Evolutionary conservation across 192 early-diverging fungal genomes (phyloP).

Genomic region (Ambispora gerdemannii): DNA sequence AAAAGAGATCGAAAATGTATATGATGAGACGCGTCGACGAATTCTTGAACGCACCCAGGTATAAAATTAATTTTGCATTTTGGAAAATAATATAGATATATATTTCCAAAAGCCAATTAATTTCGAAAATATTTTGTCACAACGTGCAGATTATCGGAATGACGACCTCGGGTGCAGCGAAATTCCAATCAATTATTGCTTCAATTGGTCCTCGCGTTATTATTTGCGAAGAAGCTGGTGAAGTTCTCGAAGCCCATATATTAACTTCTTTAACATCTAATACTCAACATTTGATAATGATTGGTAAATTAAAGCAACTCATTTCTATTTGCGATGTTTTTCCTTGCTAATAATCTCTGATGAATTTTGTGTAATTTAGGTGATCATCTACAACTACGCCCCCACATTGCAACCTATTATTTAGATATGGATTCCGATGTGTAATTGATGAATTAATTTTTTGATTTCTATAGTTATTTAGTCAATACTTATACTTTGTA

Average conservation of each 20-base stretch:
- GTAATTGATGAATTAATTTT: not conserved
- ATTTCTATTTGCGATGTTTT: too few species aligned
- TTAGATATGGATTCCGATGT: not conserved
- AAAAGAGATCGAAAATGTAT: conserved; percentile 33
- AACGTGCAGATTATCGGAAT: conserved; percentile 41
- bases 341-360: too few species aligned
- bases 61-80: not conserved
- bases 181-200: conserved; percentile 40
- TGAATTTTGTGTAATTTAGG: too few species aligned
- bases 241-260: conserved; percentile 57
- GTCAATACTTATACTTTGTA: conserved; percentile 31
- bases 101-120: too few species aligned
- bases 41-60: conserved; percentile 39
- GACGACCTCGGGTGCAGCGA: conserved; percentile 62
- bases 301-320: conserved; percentile 46
- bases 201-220: conserved; percentile 48
- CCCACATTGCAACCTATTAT: conserved; percentile 33
- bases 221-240: conserved; percentile 59
- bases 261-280: conserved; percentile 42
- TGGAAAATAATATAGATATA: too few species aligned
- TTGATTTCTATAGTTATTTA: not conserved
- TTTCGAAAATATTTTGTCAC: not conserved
- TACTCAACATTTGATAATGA: conserved; percentile 55
- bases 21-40: conserved; percentile 34
- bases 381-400: too few species aligned